Evolutionary conservation across 345 rosid species (phyloP), one percentile per base, ranked within the genome.

Genomic region (Excoecaria cochinchinensis): DNA sequence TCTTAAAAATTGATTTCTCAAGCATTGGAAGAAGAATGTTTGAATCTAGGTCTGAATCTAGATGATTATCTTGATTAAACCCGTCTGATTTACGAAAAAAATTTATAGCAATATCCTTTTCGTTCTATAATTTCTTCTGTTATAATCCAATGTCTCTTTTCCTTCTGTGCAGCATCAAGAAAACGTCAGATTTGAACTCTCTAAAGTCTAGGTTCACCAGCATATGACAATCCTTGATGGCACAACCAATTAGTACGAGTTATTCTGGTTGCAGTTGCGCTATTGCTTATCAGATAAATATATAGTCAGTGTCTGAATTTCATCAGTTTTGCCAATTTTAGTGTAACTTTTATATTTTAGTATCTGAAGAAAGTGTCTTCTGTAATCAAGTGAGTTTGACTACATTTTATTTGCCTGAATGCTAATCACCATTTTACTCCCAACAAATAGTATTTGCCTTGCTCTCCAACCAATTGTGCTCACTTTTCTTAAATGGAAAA

Each of bases 161-260:
- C 61, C 16, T 58, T 69, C 16, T 47, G 65, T 73, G 79, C 79
- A 85, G 88, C 75, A 75, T 86, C 70, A 84, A 74, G 78, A 76
- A 69, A 72, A 67, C 12, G 42, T 64, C 75, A 36, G 77, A 68
- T 72, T 74, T 84, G 67, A 70, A 68, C 15, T 62, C 81, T 22
- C 42, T 86, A 70, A 82, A 62, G 40, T 74, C 74, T 19, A 78
- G 69, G 75, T 72, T 78, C 16, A 24, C 38, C 53, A 69, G 74
- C 70, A 61, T 19, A 36, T 77, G 67, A 80, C 55, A 8, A 6
- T 36, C 19, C 40, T 52, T 16, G 57, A 52, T 15, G n/a, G 57
- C 31, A n/a, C 16, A 6, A 19, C 4, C 17, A 6, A 44, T 44
- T 44, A 44, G 10, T 44, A 44, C 48, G 10, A 6, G 48, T 44